Base-by-base conservation (phyloP, 805 yeast species). In the Yarrowia sp. region DNA sequence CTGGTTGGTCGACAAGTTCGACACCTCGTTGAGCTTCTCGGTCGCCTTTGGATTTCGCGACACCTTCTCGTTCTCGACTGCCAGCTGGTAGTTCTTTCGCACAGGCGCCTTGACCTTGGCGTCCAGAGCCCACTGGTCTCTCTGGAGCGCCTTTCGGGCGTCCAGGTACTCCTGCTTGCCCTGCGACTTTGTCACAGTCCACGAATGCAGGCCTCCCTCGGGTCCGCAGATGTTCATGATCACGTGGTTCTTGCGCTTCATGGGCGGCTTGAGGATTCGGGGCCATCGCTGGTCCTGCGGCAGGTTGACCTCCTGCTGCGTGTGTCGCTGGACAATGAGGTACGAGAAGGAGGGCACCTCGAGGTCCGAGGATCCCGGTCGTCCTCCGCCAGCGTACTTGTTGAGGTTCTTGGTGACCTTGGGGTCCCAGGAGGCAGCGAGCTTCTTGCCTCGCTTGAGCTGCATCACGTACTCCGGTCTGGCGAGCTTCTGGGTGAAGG, bases 71-170 rank as follows among this genome's bases (percentile, higher is more conserved):
- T 46, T 27, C 18, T 60, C 58, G 9, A 18, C 38, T 6, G 25
- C 32, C 42, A 59, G 18, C 42, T 51, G 22, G 27, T 41, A 19
- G 59, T 53, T 39, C 29, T 42, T 60, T 32, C 47, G 53, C 44
- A 41, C 41, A 18, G 51, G 41, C 7, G 27, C 29, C 24, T 58
- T 56, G 29, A 32, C 53, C 63, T 87, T 87, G 2, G 85, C 85
- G 33, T 81, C 88, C 38, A 85, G 72, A 0, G 88, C 86, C 99
- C 98, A 94, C 59, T 86, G 74, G 71, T 94, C 99, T 21, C 97
- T 97, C 70, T 82, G 81, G n/a, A 73, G 73, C 0, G 90, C 83
- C 72, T 94, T 93, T 62, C 97, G 80, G 0, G 97, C 97, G 76
- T 94, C 98, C 69, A 89, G 96, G 67, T 90, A 94, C 2, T 78